Percentiles rank a stretch among this genome's conserved stretches.
These are phyloP conservation scores for Kodamaea leandrae DNA, from an alignment of 805 yeast genomes.

Conservation along the genomic window DNA sequence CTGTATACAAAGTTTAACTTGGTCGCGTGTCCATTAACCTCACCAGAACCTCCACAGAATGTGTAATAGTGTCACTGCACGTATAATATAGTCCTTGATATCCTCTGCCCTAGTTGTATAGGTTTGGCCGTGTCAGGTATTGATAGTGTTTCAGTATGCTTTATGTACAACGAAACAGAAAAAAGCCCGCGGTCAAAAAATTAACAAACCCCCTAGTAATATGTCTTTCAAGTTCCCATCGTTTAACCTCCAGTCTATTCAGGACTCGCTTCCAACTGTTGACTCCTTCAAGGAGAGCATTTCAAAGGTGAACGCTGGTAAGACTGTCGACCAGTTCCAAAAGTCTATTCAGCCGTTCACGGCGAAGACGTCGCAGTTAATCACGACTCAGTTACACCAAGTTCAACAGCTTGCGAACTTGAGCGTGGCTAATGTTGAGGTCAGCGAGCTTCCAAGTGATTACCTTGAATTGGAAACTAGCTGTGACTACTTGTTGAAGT, in stretches of 20 bases:
- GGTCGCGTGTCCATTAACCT: no score
- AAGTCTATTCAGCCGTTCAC: conserved; percentile 52
- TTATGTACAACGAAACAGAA: neutral
- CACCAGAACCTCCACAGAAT: no score
- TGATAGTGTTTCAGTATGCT: no score
- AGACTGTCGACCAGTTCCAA: conserved; percentile 45
- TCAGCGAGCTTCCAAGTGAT: conserved; percentile 71
- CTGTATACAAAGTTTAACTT: no score
- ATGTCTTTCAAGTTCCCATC: conserved; percentile 42
- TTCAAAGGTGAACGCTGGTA: conserved; percentile 35
- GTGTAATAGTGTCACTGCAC: no score
- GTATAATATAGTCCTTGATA: no score
- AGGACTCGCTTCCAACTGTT: conserved; percentile 41
- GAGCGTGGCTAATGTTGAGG: conserved; percentile 48
- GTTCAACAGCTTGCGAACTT: conserved; percentile 35
- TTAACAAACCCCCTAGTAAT: conserved; percentile 3
- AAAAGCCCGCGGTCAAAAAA: neutral
- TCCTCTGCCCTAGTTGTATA: no score
- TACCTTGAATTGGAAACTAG: conserved; percentile 65
- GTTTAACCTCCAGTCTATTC: conserved; percentile 38
- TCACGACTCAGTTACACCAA: conserved; percentile 61
- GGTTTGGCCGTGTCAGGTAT: no score
- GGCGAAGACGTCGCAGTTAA: conserved; percentile 55
- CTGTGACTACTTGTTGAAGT: conserved; percentile 61
- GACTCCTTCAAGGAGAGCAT: conserved; percentile 37